These are phyloP conservation scores for Typha latifolia DNA, from an alignment of 176 grass and related monocot species.

Conservation along the genomic window DNA sequence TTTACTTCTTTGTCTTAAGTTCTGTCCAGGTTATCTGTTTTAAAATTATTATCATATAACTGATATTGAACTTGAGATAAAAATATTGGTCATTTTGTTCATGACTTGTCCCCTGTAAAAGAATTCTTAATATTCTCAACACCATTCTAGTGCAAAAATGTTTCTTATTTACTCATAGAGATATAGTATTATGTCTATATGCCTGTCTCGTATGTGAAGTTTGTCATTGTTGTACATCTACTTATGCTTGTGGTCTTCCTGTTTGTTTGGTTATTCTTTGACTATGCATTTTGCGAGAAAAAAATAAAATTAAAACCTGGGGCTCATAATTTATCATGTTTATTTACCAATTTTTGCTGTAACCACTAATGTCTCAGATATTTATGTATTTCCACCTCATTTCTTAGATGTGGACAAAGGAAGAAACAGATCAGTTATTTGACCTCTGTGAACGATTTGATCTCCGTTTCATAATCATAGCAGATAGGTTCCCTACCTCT, in stretches of 20 bases:
- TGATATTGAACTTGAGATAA: too few relatives aligned
- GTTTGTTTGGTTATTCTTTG: slow-evolving; percentile 1
- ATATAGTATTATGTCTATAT: too few relatives aligned
- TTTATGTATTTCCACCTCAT: slow-evolving; percentile 12
- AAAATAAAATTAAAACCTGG: too few relatives aligned
- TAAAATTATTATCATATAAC: too few relatives aligned
- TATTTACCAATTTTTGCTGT: background rate
- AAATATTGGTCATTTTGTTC: too few relatives aligned
- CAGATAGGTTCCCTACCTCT: slow-evolving; percentile 70
- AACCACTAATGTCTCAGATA: background rate
- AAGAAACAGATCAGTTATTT: slow-evolving; percentile 92
- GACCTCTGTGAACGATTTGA: slow-evolving; percentile 85
- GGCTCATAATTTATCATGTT: background rate
- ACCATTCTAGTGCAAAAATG: too few relatives aligned
- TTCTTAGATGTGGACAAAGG: slow-evolving; percentile 71
- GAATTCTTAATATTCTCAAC: too few relatives aligned
- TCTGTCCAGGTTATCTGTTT: too few relatives aligned
- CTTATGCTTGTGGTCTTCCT: background rate
- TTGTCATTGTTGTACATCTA: background rate
- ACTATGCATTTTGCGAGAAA: background rate
- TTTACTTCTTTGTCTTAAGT: too few relatives aligned
- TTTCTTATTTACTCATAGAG: too few relatives aligned
- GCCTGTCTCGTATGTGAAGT: background rate
- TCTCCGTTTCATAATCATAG: slow-evolving; percentile 88
- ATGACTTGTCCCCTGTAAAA: too few relatives aligned